Conservation (phyloP, 2,329 filamentous ascomycete genomes). For the Tolypocladium cylindrosporum region DNA sequence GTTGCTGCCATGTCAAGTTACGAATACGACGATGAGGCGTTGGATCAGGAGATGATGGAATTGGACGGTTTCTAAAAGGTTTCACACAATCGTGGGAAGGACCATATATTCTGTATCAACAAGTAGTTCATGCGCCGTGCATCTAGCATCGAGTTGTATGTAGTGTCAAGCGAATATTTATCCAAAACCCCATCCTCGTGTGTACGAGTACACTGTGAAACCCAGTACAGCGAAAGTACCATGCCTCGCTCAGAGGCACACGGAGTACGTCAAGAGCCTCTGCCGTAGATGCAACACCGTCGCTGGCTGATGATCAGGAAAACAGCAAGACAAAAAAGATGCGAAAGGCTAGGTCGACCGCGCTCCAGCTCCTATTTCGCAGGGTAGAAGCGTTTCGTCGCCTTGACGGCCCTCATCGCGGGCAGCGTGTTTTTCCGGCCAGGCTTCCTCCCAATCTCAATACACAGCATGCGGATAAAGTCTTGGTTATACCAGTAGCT, state of each 20-base stretch:
- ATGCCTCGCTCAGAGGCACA: neutral
- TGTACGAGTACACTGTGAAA: neutral
- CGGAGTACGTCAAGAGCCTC: neutral
- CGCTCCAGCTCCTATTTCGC: neutral
- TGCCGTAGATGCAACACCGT: neutral
- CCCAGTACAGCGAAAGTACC: neutral
- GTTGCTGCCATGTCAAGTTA: constrained; percentile 26
- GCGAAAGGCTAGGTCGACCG: neutral
- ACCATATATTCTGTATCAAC: neutral
- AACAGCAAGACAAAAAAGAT: neutral
- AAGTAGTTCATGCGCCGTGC: neutral
- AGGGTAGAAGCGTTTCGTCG: constrained; percentile 26
- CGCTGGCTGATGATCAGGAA: neutral
- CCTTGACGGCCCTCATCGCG: constrained; percentile 49
- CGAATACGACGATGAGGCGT: constrained; percentile 41
- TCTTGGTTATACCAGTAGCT: constrained; percentile 87
- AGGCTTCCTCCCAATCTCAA: constrained; percentile 70
- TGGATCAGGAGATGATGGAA: constrained; percentile 48
- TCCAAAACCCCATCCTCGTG: neutral
- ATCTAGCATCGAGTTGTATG: neutral
- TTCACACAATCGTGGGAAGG: neutral
- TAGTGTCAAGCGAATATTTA: neutral
- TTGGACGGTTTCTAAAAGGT: constrained; percentile 23
- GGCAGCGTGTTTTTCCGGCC: constrained; percentile 53
- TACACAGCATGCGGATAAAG: constrained; percentile 81